phyloP scores from a whole-genome alignment of 306 rosid genomes.

The Sesbania bispinosa region DNA sequence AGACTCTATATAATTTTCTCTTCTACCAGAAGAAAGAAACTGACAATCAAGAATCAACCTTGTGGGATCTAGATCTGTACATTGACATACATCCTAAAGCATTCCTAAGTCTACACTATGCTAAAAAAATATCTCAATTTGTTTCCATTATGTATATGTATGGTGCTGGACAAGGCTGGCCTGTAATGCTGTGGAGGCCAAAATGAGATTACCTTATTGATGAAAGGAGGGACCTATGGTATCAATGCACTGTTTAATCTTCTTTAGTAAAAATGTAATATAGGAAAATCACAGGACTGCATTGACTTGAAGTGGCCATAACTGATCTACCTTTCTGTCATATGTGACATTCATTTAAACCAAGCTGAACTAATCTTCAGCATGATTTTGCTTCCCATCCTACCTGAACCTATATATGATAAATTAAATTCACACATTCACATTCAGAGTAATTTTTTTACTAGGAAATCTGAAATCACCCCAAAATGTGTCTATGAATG shows the following conservation, averaged over 20 bases:
- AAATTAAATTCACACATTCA: not conserved
- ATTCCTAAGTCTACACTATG: not conserved
- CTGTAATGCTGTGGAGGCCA: not conserved
- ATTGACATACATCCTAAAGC: not conserved
- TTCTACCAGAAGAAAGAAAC: not conserved
- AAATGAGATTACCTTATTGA: constrained; percentile 14
- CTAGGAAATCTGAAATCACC: not conserved
- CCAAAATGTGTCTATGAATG: not conserved
- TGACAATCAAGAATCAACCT: not conserved
- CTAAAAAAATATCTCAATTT: not conserved
- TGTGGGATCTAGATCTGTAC: not conserved
- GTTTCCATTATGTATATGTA: constrained; percentile 29
- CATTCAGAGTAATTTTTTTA: not conserved
- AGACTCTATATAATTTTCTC: not conserved
- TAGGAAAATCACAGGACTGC: not conserved
- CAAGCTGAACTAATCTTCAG: not conserved
- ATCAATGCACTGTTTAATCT: constrained; percentile 13
- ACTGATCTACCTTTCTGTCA: constrained; percentile 19
- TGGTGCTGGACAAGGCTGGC: constrained; percentile 5
- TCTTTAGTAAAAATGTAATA: not conserved
- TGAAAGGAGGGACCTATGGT: constrained; percentile 17
- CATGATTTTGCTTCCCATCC: constrained; percentile 14
- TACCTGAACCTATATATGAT: not conserved
- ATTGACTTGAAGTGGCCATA: constrained; percentile 13
- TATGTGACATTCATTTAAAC: constrained; percentile 29